A percentile compares a stretch with the other conserved stretches of the same genome.
Conservation (phyloP, 257 asterid genomes). For the Vinca minor region DNA sequence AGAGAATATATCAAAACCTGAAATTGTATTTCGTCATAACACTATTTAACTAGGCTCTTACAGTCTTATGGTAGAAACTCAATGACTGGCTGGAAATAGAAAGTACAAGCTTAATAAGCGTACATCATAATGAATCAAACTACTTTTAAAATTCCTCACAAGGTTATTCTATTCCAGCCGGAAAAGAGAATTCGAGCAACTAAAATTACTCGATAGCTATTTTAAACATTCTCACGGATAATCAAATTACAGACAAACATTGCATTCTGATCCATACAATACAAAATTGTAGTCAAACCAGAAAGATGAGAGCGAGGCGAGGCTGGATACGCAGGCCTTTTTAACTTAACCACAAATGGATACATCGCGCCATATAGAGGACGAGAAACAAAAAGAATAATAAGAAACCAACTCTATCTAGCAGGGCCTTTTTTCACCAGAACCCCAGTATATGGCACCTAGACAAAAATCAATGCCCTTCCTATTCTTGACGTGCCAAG, state of each 20-base stretch:
- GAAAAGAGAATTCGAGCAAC: neutral
- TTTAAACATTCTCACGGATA: neutral
- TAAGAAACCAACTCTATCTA: conserved; percentile 16
- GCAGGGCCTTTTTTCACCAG: conserved; percentile 21
- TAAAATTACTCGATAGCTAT: neutral
- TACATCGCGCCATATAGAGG: conserved; percentile 14
- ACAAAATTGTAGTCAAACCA: too few relatives aligned
- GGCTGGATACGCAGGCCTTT: too few relatives aligned
- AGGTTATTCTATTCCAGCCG: neutral
- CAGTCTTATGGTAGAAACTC: too few relatives aligned
- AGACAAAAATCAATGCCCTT: conserved; percentile 27
- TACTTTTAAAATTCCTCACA: too few relatives aligned
- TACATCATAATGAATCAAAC: too few relatives aligned
- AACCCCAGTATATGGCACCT: conserved; percentile 29
- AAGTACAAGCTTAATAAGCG: too few relatives aligned
- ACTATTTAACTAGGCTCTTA: too few relatives aligned
- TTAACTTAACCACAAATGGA: conserved; percentile 2
- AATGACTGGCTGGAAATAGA: too few relatives aligned
- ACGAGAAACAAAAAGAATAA: neutral
- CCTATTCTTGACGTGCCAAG: conserved; percentile 15
- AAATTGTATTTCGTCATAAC: too few relatives aligned
- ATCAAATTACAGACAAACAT: conserved; percentile 15
- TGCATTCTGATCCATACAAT: too few relatives aligned
- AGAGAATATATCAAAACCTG: too few relatives aligned
- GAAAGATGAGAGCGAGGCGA: too few relatives aligned